Conservation (phyloP, 345 rosid genomes). For the Atalantia buxifolia region DNA sequence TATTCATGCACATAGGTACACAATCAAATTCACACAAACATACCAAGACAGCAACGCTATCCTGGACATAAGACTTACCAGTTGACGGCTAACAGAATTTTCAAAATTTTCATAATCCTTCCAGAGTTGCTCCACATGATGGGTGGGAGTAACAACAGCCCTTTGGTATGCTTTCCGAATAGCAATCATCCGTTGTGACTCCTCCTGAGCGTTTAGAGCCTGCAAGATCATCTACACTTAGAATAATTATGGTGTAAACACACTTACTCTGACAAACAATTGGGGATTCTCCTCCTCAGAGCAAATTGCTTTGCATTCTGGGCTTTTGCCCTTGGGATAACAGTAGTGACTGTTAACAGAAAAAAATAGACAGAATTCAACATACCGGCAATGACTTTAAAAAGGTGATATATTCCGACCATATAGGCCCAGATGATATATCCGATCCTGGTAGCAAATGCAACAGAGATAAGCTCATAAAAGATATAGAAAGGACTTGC, state of each 20-base stretch:
- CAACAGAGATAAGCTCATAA: conserved; percentile 21
- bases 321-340: neutral
- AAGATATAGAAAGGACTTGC: neutral
- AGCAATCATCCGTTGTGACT: conserved; percentile 75
- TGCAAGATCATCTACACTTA: conserved; percentile 33
- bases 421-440: conserved; percentile 86
- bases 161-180: conserved; percentile 80
- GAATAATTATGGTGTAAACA: conserved; percentile 8
- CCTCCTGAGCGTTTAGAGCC: conserved; percentile 71
- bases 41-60: conserved; percentile 18
- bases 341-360: neutral
- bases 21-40: neutral
- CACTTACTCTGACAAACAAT: neutral
- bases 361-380: conserved; percentile 26
- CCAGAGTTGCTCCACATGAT: conserved; percentile 95
- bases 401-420: conserved; percentile 88
- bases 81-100: conserved; percentile 86
- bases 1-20: neutral
- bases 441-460: conserved; percentile 67
- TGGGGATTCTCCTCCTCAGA: neutral
- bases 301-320: neutral
- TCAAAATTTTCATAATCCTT: conserved; percentile 91
- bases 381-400: conserved; percentile 80
- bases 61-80: conserved; percentile 46
- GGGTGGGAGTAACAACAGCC: conserved; percentile 85